Conservation (phyloP, 1,284 basidiomycete genomes). For the Anthracocystis setariae region DNA sequence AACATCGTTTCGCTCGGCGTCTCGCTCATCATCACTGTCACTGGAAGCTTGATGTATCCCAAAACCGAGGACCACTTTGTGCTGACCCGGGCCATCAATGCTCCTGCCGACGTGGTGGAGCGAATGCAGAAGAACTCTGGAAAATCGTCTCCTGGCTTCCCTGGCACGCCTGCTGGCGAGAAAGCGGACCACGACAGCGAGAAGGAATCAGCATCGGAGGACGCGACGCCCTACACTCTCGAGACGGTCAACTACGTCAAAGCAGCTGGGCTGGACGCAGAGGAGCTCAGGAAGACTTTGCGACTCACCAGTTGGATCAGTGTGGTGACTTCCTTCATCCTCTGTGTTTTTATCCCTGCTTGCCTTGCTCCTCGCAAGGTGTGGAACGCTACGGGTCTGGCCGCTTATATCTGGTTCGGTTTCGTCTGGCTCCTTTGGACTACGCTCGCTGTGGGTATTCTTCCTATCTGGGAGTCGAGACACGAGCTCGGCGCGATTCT, state of each 20-base stretch:
- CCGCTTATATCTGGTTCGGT: slow-evolving; percentile 69
- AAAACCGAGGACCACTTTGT: slow-evolving; percentile 61
- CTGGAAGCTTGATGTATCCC: slow-evolving; percentile 60
- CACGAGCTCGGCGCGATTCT: slow-evolving; percentile 74
- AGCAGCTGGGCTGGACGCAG: slow-evolving; percentile 54
- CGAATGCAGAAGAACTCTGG: slow-evolving; percentile 26
- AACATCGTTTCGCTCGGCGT: slow-evolving; percentile 86
- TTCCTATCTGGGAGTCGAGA: slow-evolving; percentile 84
- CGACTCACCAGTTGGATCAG: slow-evolving; percentile 45
- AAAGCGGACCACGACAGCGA: slow-evolving; percentile 29
- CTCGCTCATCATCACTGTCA: slow-evolving; percentile 79
- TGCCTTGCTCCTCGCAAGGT: slow-evolving; percentile 46
- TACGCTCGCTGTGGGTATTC: slow-evolving; percentile 76
- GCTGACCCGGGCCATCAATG: slow-evolving; percentile 61
- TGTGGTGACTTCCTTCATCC: slow-evolving; percentile 41
- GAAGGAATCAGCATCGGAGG: slow-evolving; percentile 9
- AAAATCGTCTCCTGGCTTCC: slow-evolving; percentile 7
- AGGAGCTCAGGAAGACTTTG: slow-evolving; percentile 35
- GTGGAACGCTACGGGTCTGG: slow-evolving; percentile 58
- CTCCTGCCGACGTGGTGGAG: slow-evolving; percentile 46
- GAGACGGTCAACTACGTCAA: slow-evolving; percentile 40
- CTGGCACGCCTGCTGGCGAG: slow-evolving; percentile 9
- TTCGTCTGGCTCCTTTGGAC: slow-evolving; percentile 84
- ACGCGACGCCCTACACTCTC: slow-evolving; percentile 17
- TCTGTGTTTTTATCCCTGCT: slow-evolving; percentile 61